A percentile compares a stretch with the other conserved stretches of the same genome.
These are phyloP conservation scores for Eucalyptus albens DNA, from an alignment of 345 rosid genomes.

Conservation along the genomic window DNA sequence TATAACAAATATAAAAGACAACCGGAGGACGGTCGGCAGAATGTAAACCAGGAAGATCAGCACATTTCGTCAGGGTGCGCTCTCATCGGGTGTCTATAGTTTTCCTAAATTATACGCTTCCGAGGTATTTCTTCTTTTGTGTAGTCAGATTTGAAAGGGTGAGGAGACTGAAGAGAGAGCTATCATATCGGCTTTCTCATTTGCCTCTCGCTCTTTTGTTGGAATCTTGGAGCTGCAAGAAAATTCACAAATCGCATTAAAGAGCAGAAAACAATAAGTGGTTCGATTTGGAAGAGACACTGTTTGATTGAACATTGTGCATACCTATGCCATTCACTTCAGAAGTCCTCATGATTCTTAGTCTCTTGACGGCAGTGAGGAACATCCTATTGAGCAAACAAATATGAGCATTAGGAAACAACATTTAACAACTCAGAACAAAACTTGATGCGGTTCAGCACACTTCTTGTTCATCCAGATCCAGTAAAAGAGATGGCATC, in stretches of 20 bases:
- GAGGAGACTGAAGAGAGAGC: background rate
- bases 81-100: background rate
- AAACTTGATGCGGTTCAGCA: background rate
- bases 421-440: background rate
- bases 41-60: background rate
- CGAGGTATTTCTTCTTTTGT: background rate
- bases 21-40: background rate
- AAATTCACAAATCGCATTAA: background rate
- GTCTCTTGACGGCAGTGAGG: constrained; percentile 64
- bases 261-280: background rate
- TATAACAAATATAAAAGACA: background rate
- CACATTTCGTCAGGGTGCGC: background rate
- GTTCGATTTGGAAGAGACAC: background rate
- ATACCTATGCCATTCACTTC: constrained; percentile 86
- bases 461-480: background rate
- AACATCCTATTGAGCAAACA: constrained; percentile 53
- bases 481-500: background rate
- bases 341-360: constrained; percentile 74
- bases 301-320: background rate
- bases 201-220: constrained; percentile 39
- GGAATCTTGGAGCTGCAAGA: constrained; percentile 56
- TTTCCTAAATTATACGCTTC: background rate
- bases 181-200: constrained; percentile 45
- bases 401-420: background rate
- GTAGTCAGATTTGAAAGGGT: background rate